phyloP scores from a whole-genome alignment of 176 grass and related monocot genomes.

The Olyra latifolia region DNA sequence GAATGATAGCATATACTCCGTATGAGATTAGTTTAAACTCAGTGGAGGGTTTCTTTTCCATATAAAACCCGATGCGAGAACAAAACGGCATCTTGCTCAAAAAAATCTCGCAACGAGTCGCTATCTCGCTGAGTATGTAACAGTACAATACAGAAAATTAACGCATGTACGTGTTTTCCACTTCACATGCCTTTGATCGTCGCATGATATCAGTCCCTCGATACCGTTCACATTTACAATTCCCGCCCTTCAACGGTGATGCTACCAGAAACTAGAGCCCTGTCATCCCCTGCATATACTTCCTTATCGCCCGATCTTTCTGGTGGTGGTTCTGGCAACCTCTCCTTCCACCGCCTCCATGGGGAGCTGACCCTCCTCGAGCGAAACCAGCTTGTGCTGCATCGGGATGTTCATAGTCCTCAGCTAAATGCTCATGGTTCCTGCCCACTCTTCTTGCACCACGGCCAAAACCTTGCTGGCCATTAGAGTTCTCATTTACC shows the following conservation, averaged over 20 bases:
- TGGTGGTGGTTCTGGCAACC: conserved; percentile 61
- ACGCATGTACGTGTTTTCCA: too few species aligned
- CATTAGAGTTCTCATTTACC: conserved; percentile 21
- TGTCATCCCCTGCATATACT: conserved; percentile 69
- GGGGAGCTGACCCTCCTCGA: conserved; percentile 34
- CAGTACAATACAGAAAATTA: too few species aligned
- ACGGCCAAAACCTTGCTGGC: conserved; percentile 41
- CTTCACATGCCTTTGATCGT: neutral
- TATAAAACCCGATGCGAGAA: too few species aligned
- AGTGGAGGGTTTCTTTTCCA: too few species aligned
- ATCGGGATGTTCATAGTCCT: conserved; percentile 29
- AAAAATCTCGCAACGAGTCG: too few species aligned
- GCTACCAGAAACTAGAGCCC: conserved; percentile 37
- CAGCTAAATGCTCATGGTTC: conserved; percentile 26
- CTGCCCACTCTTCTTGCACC: conserved; percentile 40
- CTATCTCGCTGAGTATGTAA: too few species aligned
- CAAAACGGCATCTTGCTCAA: too few species aligned
- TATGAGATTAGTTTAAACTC: too few species aligned
- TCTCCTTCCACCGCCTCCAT: conserved; percentile 53
- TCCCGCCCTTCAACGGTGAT: neutral
- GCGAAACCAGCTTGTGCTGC: conserved; percentile 28
- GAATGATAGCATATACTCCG: too few species aligned
- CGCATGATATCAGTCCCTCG: neutral
- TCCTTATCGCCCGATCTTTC: conserved; percentile 73
- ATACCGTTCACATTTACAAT: conserved; percentile 41